Evolutionary conservation across 208 protist species (phyloP).

Genomic region (Leishmania amazonensis): DNA sequence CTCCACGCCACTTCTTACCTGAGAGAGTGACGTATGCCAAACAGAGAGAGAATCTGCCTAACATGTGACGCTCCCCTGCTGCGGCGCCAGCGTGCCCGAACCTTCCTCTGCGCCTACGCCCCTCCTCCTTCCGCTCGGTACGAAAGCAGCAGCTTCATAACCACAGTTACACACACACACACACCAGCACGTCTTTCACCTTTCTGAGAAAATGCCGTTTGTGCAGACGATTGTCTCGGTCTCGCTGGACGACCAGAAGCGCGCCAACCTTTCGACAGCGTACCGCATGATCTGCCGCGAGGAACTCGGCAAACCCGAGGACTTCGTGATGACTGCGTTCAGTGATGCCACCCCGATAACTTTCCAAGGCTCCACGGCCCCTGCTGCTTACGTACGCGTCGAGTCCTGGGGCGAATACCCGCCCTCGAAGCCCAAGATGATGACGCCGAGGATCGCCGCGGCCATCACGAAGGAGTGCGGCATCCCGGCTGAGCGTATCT

Average conservation of each 20-base stretch:
- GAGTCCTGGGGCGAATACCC: constrained; percentile 18
- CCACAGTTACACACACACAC: not conserved
- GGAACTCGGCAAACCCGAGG: constrained; percentile 33
- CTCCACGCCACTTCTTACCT: not conserved
- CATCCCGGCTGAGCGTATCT: constrained; percentile 33
- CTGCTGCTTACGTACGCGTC: constrained; percentile 31
- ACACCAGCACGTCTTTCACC: not conserved
- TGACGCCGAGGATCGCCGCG: constrained; percentile 31
- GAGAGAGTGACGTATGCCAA: not conserved
- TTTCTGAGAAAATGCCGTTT: constrained; percentile 28
- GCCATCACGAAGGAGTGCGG: constrained; percentile 27
- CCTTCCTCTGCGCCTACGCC: not conserved
- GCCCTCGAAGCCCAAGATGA: constrained; percentile 1
- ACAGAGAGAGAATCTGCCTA: not conserved
- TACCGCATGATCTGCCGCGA: constrained; percentile 24
- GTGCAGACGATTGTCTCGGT: constrained; percentile 33
- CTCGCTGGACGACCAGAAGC: constrained; percentile 29
- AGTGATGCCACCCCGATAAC: constrained; percentile 25
- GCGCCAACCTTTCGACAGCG: constrained; percentile 19
- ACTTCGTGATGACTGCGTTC: constrained; percentile 46
- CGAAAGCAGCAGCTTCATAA: not conserved
- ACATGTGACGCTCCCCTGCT: not conserved
- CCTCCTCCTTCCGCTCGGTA: not conserved
- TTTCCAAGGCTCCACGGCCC: constrained; percentile 28
- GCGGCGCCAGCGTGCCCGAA: not conserved